Conservation (phyloP, 805 yeast genomes). For the Nakazawaea anatomiae region DNA sequence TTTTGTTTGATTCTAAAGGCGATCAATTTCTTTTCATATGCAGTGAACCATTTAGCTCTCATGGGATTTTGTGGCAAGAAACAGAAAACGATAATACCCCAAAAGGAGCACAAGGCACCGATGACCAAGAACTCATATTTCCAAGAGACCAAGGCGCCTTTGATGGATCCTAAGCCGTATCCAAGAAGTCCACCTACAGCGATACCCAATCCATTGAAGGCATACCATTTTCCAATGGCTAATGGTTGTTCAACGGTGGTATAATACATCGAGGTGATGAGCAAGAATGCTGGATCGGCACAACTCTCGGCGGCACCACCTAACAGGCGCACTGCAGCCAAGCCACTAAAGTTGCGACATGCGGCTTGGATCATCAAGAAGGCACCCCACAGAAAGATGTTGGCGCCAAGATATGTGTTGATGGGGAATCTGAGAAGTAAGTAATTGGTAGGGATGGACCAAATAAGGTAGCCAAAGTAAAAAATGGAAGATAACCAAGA, state of each 20-base stretch:
- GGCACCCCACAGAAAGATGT: conserved; percentile 37
- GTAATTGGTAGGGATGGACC: conserved; percentile 5
- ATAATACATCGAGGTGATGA: conserved; percentile 58
- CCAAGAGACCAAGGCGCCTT: conserved; percentile 10
- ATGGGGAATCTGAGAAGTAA: conserved; percentile 14
- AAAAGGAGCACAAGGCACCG: conserved; percentile 6
- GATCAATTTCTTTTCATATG: conserved; percentile 13
- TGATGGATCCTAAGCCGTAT: conserved; percentile 6
- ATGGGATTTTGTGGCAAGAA: conserved; percentile 23
- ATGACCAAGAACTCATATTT: conserved; percentile 8
- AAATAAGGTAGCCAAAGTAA: conserved; percentile 7
- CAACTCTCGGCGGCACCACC: conserved; percentile 2
- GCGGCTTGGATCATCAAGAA: conserved; percentile 37
- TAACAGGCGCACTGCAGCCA: conserved; percentile 31
- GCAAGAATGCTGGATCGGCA: conserved; percentile 4
- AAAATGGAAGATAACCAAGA: conserved; percentile 15
- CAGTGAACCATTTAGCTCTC: conserved; percentile 17
- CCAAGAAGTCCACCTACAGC: conserved; percentile 8
- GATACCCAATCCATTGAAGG: conserved; percentile 36
- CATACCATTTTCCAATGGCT: conserved; percentile 51
- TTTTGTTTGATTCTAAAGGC: conserved; percentile 23
- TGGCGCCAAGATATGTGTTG: conserved; percentile 15
- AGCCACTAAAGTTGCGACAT: conserved; percentile 31
- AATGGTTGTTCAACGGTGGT: conserved; percentile 44
- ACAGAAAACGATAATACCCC: conserved; percentile 12